A percentile compares a stretch with the other conserved stretches of the same genome.
Conservation (phyloP, 2,329 filamentous ascomycete species). For the Diplodia sapinea region DNA sequence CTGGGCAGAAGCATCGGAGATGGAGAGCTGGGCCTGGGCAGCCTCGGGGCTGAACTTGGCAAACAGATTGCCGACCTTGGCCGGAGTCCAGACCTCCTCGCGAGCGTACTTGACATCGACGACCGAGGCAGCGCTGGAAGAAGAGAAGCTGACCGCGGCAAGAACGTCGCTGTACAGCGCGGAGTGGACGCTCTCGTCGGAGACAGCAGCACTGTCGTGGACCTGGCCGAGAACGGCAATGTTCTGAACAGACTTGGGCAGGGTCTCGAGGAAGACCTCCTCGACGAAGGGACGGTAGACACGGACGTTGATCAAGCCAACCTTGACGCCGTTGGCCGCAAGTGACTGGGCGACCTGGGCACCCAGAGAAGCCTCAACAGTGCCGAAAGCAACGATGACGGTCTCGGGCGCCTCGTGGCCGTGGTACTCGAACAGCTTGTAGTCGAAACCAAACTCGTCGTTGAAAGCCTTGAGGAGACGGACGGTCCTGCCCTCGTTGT, state of each 20-base stretch:
- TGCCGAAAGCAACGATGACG: slow-evolving; percentile 91
- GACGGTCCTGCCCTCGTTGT: slow-evolving; percentile 73
- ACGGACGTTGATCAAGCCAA: slow-evolving; percentile 89
- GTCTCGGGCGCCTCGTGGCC: slow-evolving; percentile 80
- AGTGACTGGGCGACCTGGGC: slow-evolving; percentile 79
- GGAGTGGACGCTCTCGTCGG: slow-evolving; percentile 80
- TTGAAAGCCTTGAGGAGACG: slow-evolving; percentile 79
- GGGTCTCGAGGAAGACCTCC: slow-evolving; percentile 83
- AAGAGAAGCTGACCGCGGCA: slow-evolving; percentile 78
- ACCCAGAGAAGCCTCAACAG: slow-evolving; percentile 83
- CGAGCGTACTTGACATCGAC: slow-evolving; percentile 91
- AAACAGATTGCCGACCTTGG: slow-evolving; percentile 56
- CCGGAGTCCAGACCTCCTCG: slow-evolving; percentile 67
- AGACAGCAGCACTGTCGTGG: slow-evolving; percentile 70
- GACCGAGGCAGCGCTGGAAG: slow-evolving; percentile 59
- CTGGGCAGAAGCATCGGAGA: slow-evolving; percentile 65
- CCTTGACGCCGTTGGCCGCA: slow-evolving; percentile 72
- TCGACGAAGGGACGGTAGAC: slow-evolving; percentile 95
- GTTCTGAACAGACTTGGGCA: slow-evolving; percentile 76
- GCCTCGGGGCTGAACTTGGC: slow-evolving; percentile 49
- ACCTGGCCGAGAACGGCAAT: slow-evolving; percentile 92
- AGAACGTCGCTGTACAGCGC: slow-evolving; percentile 90
- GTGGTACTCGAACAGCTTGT: slow-evolving; percentile 91
- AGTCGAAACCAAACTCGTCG: slow-evolving; percentile 89
- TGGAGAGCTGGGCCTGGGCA: slow-evolving; percentile 56